Evolutionary conservation across 192 early-diverging fungal species (phyloP), one percentile per base, ranked within the genome.

Genomic region (Kickxella alabastrina): DNA sequence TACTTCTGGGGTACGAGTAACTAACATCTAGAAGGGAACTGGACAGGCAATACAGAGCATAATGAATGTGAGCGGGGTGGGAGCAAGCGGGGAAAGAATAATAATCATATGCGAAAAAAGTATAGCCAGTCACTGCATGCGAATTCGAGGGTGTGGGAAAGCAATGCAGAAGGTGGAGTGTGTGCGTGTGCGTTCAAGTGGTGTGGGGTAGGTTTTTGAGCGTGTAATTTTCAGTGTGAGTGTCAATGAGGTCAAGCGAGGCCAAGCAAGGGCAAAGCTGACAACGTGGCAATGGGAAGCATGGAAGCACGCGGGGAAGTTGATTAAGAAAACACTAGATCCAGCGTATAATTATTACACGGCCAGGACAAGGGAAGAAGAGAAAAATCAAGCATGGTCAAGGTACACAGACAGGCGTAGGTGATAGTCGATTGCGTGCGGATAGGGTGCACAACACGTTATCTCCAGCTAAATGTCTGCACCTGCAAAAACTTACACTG

Each of bases 31-130:
- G 31, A 6, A 32, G 31, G 31, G 31, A 32, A 32, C 31, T 32
- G 12, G 31, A 12, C 31, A 32, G 12, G 31, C 31, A 12, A 32
- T 32, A 8, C 6, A 43, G 31, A 42, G 19, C 23, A 22, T 44
- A 54, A 54, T 54, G 40, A 44, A 21, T 35, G 28, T 44, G 42
- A 8, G 52, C 42, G 52, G 52, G 52, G 52, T 54, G 52, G 52
- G 52, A 54, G 52, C 40, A 54, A 26, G 40, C 31, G 42, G 28
- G 41, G 17, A 21, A 24, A 24, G n/a, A 22, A 26, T 13, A 34
- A 37, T 37, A 57, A 44, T 40, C 27, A 21, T n/a, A n/a, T 14
- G 37, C 27, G 24, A 34, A 31, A 53, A 23, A 35, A 15, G 49
- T 36, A n/a, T n/a, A n/a, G n/a, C n/a, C n/a, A n/a, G n/a, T n/a